Base-by-base conservation (phyloP, 2,329 filamentous ascomycete species). In the Cryphonectria carpinicola region DNA sequence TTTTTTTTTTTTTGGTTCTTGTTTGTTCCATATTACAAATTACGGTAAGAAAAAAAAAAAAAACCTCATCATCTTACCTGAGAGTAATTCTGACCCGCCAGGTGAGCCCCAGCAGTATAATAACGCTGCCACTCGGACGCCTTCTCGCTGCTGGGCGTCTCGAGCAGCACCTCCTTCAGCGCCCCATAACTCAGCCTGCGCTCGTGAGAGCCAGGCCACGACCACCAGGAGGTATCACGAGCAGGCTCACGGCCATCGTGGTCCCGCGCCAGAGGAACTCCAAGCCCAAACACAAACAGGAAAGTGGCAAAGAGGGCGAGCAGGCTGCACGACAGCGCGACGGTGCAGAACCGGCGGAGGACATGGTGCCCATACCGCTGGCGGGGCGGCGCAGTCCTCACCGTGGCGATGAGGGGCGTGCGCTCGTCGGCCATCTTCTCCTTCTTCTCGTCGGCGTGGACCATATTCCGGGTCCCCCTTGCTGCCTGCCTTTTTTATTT, bases 51-150 rank as follows among this genome's bases (percentile, higher is more conserved):
- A 19, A 14, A 19, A 28, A 11, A 14, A n/a, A n/a, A n/a, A 19
- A 14, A 19, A 28, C 4, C 22, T 25, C 11, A 13, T 56, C n/a
- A 1, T 56, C 54, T 71, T 79, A 85, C 87, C 82, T 94, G 92
- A 65, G 90, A 93, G 72, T 90, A 85, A 78, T 95, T 96, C 81
- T 91, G 90, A 28, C 93, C 93, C 0, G 91, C 92, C 65, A 95
- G 81, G 80, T 95, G 93, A 25, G 91, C 86, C 0, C 93, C 93
- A 0, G 90, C 83, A 0, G 93, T 93, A 76, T 95, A 95, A 79
- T 95, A 95, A 73, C 84, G 84, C 79, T 90, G 93, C 92, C 92
- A 95, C 81, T 93, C 89, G 73, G 87, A 85, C 11, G 87, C 87
- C 73, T 85, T 85, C 63, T 86, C 81, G 41, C 84, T 82, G 69